A percentile compares a stretch with the other conserved stretches of the same genome.
phyloP scores from a whole-genome alignment of 768 basidiomycete genomes.

The Boletus sp. region DNA sequence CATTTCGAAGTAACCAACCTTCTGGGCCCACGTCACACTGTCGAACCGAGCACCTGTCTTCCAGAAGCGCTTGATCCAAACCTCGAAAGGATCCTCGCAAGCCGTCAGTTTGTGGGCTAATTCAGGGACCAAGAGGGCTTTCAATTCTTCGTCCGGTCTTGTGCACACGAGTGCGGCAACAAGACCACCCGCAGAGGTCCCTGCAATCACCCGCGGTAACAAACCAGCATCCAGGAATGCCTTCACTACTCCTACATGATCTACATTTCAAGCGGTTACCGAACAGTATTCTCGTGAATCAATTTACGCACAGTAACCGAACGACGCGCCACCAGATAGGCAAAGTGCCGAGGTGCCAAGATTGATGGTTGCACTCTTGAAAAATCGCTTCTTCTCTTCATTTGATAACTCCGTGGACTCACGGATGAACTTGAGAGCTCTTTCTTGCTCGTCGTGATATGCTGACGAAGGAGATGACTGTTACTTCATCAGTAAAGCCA shows the following conservation, averaged over 20 bases:
- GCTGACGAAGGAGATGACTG: conserved; percentile 40
- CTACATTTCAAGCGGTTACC: conserved; percentile 34
- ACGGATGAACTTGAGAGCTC: conserved; percentile 72
- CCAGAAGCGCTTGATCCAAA: conserved; percentile 73
- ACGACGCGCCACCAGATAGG: conserved; percentile 92
- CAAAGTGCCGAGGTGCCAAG: conserved; percentile 90
- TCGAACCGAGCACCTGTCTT: conserved; percentile 95
- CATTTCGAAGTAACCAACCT: conserved; percentile 45
- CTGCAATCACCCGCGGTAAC: conserved; percentile 89
- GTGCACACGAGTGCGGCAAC: conserved; percentile 77
- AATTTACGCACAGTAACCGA: conserved; percentile 76
- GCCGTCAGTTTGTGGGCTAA: conserved; percentile 82
- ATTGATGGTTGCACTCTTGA: conserved; percentile 85
- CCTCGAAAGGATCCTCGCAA: conserved; percentile 68
- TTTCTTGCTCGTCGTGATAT: conserved; percentile 76
- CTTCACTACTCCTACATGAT: conserved; percentile 88
- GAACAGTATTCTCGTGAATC: not conserved
- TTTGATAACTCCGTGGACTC: conserved; percentile 66
- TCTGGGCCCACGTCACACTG: conserved; percentile 82
- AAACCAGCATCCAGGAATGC: conserved; percentile 86
- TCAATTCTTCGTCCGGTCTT: conserved; percentile 84
- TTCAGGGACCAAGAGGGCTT: conserved; percentile 70
- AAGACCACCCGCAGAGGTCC: conserved; percentile 91
- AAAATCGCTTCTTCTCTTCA: conserved; percentile 91
- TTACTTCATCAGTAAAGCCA: not conserved